Evolutionary conservation across 2,329 filamentous ascomycete species (phyloP), one percentile per base, ranked within the genome.

Genomic region (Sclerotiophoma versabilis): DNA sequence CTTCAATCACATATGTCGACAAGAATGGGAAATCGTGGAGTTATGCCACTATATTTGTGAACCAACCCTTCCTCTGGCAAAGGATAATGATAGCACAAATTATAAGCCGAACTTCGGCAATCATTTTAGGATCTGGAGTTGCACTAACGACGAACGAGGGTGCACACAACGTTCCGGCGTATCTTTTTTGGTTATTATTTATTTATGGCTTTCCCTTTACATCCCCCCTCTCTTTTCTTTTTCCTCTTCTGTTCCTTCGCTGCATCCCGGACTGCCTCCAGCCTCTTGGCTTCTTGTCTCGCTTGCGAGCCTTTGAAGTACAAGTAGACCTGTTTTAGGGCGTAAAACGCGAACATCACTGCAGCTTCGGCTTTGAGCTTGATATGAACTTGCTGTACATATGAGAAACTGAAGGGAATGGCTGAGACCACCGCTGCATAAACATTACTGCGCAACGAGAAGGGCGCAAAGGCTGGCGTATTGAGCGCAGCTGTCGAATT

Each of bases 351-450:
- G 2, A 63, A 53, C 41, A 54, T 55, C 1, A 53, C 60, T 9
- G 56, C 52, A 7, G 54, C 49, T 5, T 65, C 60, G 7, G 62
- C 62, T 33, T 66, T 63, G 14, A 63, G 41, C 7, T 63, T 65
- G 1, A 64, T 37, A 12, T 62, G 60, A 4, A 60, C 36, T 4
- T 60, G 43, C 5, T 57, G 55, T 3, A 54, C 17, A 8, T 45
- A 64, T 0, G 63, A 58, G 15, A 61, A 59, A 3, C 29, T 39
- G 2, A 50, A 37, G 2, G 49, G 37, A 1, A 25, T 1, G 0
- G 12, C 25, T 0, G 41, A 44, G 9, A 29, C 27, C 19, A 44
- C 37, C 5, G 27, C 34, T 22, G 25, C 19, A 26, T 39, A 48
- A 3, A 26, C 12, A 25, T 30, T 33, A 11, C 17, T 39, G 14